These are phyloP conservation scores for Eutrema salsugineum DNA, from an alignment of 441 rosid species.

Conservation along the genomic window DNA sequence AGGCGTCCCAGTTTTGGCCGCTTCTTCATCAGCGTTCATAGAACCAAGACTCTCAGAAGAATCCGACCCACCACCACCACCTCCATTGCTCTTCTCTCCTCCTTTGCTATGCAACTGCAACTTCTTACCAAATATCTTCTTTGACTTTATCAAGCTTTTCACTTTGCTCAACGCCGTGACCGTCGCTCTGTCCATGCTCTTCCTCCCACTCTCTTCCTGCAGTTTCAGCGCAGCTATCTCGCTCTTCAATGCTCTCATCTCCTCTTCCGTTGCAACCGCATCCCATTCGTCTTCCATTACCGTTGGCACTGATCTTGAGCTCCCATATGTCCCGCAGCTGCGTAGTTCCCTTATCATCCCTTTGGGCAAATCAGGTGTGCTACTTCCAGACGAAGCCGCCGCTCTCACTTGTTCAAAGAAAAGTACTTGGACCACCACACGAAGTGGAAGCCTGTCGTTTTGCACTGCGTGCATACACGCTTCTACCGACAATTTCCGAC, in stretches of 20 bases:
- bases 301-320: conserved; percentile 63
- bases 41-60: conserved; percentile 72
- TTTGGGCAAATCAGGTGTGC: conserved; percentile 69
- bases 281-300: conserved; percentile 86
- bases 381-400: conserved; percentile 70
- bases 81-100: conserved; percentile 40
- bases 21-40: conserved; percentile 33
- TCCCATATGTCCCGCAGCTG: conserved; percentile 51
- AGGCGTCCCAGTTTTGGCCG: conserved; percentile 58
- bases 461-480: conserved; percentile 90
- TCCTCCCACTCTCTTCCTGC: conserved; percentile 36
- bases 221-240: conserved; percentile 65
- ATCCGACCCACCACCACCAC: conserved; percentile 45
- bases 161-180: conserved; percentile 42
- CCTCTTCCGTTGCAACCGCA: conserved; percentile 59
- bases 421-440: conserved; percentile 84
- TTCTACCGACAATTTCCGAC: conserved; percentile 76
- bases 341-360: conserved; percentile 46
- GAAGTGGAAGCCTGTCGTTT: conserved; percentile 78
- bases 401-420: conserved; percentile 79
- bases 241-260: conserved; percentile 58
- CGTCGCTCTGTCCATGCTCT: conserved; percentile 37
- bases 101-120: conserved; percentile 51
- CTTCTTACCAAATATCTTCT: conserved; percentile 57
- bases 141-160: conserved; percentile 71